Evolutionary conservation across 305 asterid genomes (phyloP).

Genomic region (Plantago coronopus): DNA sequence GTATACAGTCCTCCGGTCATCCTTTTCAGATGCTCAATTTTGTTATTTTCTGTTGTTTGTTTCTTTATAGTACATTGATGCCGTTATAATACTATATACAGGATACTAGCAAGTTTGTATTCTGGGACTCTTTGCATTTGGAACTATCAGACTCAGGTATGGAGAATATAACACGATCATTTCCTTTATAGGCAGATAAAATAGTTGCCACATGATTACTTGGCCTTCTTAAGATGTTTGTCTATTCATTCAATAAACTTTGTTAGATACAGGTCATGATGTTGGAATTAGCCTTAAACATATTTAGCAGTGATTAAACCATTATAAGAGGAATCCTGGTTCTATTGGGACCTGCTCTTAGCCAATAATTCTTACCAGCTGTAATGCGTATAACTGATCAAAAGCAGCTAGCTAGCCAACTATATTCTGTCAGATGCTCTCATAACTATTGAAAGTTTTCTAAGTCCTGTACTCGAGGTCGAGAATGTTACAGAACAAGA

Average conservation of each 20-base stretch:
- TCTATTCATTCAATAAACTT: no score
- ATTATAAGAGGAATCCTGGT: no score
- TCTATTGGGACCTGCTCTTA: no score
- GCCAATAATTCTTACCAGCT: neutral
- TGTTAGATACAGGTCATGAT: no score
- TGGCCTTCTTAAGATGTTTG: neutral
- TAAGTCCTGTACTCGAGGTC: neutral
- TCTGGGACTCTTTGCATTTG: conserved; percentile 85
- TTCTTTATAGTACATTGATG: conserved; percentile 11
- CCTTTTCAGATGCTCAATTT: no score
- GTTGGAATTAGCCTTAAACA: no score
- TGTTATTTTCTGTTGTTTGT: neutral
- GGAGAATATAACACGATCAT: conserved; percentile 20
- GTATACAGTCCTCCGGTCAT: no score
- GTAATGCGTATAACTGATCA: neutral
- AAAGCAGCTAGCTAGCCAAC: neutral
- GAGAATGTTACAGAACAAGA: conserved; percentile 5
- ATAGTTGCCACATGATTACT: conserved; percentile 14
- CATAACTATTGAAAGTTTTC: neutral
- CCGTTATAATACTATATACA: conserved; percentile 26
- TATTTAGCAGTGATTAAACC: no score
- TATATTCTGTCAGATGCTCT: neutral
- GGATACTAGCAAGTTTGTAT: conserved; percentile 86
- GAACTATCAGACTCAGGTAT: conserved; percentile 92
- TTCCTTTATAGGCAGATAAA: conserved; percentile 10